Evolutionary conservation across 176 grass and related monocot genomes (phyloP), one percentile per base, ranked within the genome.

Genomic region (Oryza glaberrima): DNA sequence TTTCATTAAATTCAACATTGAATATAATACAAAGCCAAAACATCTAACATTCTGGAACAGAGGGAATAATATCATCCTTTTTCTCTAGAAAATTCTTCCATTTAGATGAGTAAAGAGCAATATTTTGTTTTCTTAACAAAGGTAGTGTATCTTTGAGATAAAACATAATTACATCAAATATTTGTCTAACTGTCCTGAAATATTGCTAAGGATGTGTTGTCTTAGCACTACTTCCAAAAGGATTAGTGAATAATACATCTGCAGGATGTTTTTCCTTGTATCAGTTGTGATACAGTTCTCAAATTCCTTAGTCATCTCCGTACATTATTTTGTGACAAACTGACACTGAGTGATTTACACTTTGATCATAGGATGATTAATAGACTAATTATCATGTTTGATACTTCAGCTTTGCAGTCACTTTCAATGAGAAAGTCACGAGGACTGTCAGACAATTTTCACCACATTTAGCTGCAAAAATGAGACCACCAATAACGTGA

Each of bases 401-500:
- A 71, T 82, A 72, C 86, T 70, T 35, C 90, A 98, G 95, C 22
- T 95, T 98, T 61, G 92, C 92, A 43, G 90, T 98, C 56, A 92
- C 92, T 88, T 98, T 95, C 51, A 98, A 98, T 69, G 97, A 99
- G 86, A 99, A 96, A 72, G 90, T 94, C 25, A 99, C 97, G 52
- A 89, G 91, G 82, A 94, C 92, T 10, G 90, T 99, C 8, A 84
- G 97, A 45, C 91, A 92, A 43, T 96, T 99, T 78, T 99, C 97
- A 81, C 97, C 97, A 86, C 97, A 94, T 89, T 90, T 99, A 87
- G 97, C 97, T 86, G 92, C 94, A 83, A 99, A 99, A 84, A 89
- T 99, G 97, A 94, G 94, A 46, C 94, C 97, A 45, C 97, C 90
- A 0, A 94, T 92, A 73, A 80, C 84, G 97, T 99, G 68, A 84